A percentile compares a stretch with the other conserved stretches of the same genome.
phyloP scores from a whole-genome alignment of 768 basidiomycete genomes.

The Lentinula lateritia region DNA sequence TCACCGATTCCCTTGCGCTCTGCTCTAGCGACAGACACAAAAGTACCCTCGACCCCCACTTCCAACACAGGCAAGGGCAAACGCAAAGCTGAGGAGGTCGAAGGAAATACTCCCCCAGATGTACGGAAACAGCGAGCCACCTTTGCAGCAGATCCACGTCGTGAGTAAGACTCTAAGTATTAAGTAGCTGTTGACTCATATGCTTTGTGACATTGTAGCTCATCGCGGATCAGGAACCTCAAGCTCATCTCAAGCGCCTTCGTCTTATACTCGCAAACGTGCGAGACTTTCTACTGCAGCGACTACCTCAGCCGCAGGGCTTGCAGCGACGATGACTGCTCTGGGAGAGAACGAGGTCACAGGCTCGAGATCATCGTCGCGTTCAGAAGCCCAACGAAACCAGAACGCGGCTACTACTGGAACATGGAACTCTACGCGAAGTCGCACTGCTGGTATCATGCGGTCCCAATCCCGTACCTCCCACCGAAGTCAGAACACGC shows the following conservation, averaged over 20 bases:
- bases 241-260: slow-evolving; percentile 55
- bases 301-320: slow-evolving; percentile 4
- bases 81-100: slow-evolving; percentile 71
- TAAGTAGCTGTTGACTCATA: slow-evolving; percentile 10
- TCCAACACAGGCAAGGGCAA: slow-evolving; percentile 41
- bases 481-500: slow-evolving; percentile 15
- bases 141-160: slow-evolving; percentile 58
- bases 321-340: slow-evolving; percentile 17
- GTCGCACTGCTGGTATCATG: slow-evolving; percentile 18
- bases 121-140: slow-evolving; percentile 45
- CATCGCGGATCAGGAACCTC: slow-evolving; percentile 47
- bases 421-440: slow-evolving; percentile 37
- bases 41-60: slow-evolving; percentile 26
- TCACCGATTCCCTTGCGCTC: background rate
- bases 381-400: slow-evolving; percentile 20
- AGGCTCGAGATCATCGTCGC: slow-evolving; percentile 33
- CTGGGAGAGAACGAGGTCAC: slow-evolving; percentile 24
- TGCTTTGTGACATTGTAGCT: slow-evolving; percentile 25
- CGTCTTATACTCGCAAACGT: slow-evolving; percentile 70
- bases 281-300: slow-evolving; percentile 43
- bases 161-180: slow-evolving; percentile 50
- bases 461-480: slow-evolving; percentile 28
- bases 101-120: slow-evolving; percentile 58
- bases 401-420: slow-evolving; percentile 38
- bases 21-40: slow-evolving; percentile 11